phyloP scores from a whole-genome alignment of 495 filamentous ascomycete species.

The Aspergillus olivimuriae region DNA sequence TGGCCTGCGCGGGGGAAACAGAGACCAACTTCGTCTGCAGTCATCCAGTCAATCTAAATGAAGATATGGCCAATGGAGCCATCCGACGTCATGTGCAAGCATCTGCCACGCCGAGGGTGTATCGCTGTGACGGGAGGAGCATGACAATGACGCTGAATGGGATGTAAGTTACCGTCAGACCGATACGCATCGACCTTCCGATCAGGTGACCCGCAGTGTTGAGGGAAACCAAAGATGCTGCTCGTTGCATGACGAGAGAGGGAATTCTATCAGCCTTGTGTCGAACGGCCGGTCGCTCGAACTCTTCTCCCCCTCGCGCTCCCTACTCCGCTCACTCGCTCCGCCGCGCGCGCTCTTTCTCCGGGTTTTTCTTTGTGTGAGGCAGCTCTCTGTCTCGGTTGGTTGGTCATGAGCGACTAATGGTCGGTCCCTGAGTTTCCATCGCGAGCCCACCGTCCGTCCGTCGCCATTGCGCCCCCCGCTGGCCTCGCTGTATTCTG shows the following conservation, averaged over 20 bases:
- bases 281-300: too few relatives aligned
- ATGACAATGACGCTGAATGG: constrained; percentile 2
- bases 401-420: constrained; percentile 5
- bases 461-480: too few relatives aligned
- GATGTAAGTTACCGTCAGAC: background rate
- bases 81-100: constrained; percentile 20
- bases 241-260: too few relatives aligned
- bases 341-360: background rate
- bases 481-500: too few relatives aligned
- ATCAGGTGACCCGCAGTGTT: too few relatives aligned
- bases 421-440: constrained; percentile 2
- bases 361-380: background rate
- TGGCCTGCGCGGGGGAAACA: background rate
- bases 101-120: constrained; percentile 11
- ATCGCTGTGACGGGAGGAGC: background rate
- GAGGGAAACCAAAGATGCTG: too few relatives aligned
- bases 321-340: background rate
- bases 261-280: too few relatives aligned
- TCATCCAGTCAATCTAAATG: background rate
- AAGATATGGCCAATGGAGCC: too few relatives aligned
- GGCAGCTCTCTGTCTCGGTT: background rate
- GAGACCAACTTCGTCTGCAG: background rate
- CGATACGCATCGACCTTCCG: too few relatives aligned
- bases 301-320: too few relatives aligned
- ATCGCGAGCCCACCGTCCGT: too few relatives aligned